Evolutionary conservation across 139 green algal species (phyloP).

Genomic region (Ulvella scutata): DNA sequence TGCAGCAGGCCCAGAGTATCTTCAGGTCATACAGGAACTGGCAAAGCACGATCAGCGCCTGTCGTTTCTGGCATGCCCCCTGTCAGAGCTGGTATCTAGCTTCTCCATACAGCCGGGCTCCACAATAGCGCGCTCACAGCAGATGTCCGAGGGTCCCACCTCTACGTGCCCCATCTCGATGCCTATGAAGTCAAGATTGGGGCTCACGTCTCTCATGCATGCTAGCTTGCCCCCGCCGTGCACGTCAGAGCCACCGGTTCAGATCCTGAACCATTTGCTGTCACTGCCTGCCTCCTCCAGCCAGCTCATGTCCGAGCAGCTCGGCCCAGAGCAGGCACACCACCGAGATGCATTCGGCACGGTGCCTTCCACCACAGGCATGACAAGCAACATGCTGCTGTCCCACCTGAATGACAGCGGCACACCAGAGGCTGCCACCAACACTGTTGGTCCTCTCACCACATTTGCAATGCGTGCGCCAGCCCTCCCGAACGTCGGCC

Average conservation of each 20-base stretch:
- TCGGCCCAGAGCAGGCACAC: too few species aligned
- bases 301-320: not conserved
- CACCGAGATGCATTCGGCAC: too few species aligned
- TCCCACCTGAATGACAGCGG: not conserved
- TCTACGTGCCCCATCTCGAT: not conserved
- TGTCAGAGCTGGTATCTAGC: not conserved
- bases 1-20: not conserved
- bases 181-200: not conserved
- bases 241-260: conserved; percentile 2
- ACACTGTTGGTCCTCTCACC: too few species aligned
- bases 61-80: not conserved
- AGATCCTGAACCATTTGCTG: not conserved
- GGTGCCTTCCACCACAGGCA: too few species aligned
- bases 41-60: not conserved
- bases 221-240: too few species aligned
- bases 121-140: not conserved
- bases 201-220: too few species aligned
- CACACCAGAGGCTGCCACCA: too few species aligned
- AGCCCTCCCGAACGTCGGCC: too few species aligned
- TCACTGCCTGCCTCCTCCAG: not conserved
- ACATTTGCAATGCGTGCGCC: too few species aligned
- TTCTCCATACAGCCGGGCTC: not conserved
- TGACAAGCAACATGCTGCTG: too few species aligned
- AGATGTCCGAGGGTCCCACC: not conserved
- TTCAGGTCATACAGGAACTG: not conserved